Conservation (phyloP, 2,329 filamentous ascomycete genomes). For the Nakataea oryzae region DNA sequence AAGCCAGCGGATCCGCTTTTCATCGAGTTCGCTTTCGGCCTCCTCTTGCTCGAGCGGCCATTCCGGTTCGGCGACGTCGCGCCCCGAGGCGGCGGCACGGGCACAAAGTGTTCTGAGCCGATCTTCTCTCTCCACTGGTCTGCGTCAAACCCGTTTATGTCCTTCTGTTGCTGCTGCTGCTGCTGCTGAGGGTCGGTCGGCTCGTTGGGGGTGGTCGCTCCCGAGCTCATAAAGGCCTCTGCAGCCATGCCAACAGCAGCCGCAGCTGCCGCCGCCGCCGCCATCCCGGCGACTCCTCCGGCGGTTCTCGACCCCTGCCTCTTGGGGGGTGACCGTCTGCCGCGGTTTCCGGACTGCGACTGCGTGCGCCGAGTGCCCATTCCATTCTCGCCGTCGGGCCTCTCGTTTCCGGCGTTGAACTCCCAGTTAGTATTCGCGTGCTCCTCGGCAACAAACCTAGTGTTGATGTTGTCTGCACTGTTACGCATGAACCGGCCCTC, state of each 20-base stretch:
- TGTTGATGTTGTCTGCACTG: conserved; percentile 52
- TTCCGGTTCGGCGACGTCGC: conserved; percentile 34
- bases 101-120: conserved; percentile 42
- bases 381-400: conserved; percentile 13
- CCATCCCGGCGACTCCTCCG: neutral
- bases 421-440: conserved; percentile 30
- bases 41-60: conserved; percentile 44
- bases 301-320: neutral
- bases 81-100: conserved; percentile 25
- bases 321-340: conserved; percentile 23
- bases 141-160: conserved; percentile 31
- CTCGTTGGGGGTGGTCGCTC: neutral
- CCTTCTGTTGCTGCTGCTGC: conserved; percentile 7
- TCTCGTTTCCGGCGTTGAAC: conserved; percentile 38
- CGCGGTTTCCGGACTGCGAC: conserved; percentile 28
- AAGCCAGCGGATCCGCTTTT: conserved; percentile 29
- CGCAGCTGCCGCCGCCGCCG: neutral
- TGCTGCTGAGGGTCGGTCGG: conserved; percentile 1
- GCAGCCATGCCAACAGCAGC: neutral
- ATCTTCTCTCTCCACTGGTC: conserved; percentile 45
- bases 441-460: conserved; percentile 44
- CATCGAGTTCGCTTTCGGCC: conserved; percentile 44
- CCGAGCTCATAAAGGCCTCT: neutral
- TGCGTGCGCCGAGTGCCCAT: conserved; percentile 24
- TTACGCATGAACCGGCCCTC: conserved; percentile 32